phyloP scores from a whole-genome alignment of 306 rosid species.

The Quercus parvula region DNA sequence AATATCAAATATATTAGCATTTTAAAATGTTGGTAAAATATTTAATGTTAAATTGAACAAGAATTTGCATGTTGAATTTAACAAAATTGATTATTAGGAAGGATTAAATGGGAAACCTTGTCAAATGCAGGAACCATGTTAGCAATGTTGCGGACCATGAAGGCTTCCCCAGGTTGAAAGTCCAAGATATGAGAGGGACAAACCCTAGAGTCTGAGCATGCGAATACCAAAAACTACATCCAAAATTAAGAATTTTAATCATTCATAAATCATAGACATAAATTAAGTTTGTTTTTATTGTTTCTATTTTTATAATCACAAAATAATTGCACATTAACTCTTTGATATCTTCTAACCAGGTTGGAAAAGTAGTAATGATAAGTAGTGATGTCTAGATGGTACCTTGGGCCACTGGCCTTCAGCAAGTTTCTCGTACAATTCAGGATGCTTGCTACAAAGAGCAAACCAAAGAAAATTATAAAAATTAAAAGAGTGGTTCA shows the following conservation, averaged over 20 bases:
- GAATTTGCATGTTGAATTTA: too few relatives aligned
- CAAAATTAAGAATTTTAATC: not conserved
- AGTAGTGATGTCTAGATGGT: not conserved
- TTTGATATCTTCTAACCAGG: too few relatives aligned
- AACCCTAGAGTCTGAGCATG: conserved; percentile 80
- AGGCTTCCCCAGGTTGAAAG: conserved; percentile 75
- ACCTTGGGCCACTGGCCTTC: conserved; percentile 51
- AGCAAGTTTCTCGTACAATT: conserved; percentile 22
- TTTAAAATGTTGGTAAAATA: not conserved
- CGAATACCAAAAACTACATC: conserved; percentile 59
- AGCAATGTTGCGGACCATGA: conserved; percentile 61
- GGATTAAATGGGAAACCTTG: conserved; percentile 31
- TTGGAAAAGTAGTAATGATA: too few relatives aligned
- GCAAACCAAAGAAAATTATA: not conserved
- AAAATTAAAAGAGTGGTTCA: not conserved
- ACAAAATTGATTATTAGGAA: too few relatives aligned
- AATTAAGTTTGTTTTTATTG: not conserved
- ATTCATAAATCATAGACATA: not conserved
- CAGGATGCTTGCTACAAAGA: conserved; percentile 36
- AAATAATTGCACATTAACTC: not conserved
- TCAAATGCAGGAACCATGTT: conserved; percentile 60
- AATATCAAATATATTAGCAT: not conserved
- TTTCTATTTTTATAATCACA: not conserved
- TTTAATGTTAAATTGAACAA: not conserved
- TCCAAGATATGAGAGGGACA: conserved; percentile 47